Percentiles rank a stretch among this genome's conserved stretches.
phyloP scores from a whole-genome alignment of 805 yeast species.

The Groenewaldozyma tartarivorans region DNA sequence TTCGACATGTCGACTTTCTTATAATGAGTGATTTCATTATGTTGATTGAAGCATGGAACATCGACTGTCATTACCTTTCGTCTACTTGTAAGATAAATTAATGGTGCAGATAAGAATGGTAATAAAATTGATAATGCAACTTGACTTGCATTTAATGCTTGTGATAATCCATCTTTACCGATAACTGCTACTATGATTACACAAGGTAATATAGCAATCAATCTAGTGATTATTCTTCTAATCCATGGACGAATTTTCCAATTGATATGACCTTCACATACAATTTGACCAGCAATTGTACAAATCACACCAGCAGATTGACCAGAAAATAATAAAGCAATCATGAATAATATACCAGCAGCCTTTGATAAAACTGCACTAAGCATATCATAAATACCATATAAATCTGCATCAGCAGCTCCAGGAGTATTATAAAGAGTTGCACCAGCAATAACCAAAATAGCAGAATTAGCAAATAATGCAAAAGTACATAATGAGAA shows the following conservation, averaged over 20 bases:
- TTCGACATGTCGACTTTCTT: conserved; percentile 31
- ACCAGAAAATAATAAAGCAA: conserved; percentile 77
- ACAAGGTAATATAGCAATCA: conserved; percentile 75
- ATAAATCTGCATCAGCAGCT: conserved; percentile 69
- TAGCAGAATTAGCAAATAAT: conserved; percentile 76
- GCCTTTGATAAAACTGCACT: conserved; percentile 52
- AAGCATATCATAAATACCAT: conserved; percentile 62
- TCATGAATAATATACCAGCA: conserved; percentile 77
- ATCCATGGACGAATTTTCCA: conserved; percentile 79
- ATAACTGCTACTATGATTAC: conserved; percentile 57
- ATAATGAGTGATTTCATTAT: conserved; percentile 5
- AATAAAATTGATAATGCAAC: conserved; percentile 72
- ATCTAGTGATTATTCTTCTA: conserved; percentile 67
- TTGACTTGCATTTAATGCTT: conserved; percentile 77
- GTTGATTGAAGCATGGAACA: neutral
- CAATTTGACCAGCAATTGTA: conserved; percentile 89
- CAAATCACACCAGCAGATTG: conserved; percentile 89
- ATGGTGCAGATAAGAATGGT: conserved; percentile 79
- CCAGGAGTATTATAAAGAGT: conserved; percentile 62
- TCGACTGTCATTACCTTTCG: conserved; percentile 50
- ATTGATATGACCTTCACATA: conserved; percentile 78
- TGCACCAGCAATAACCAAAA: conserved; percentile 72
- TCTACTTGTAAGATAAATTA: conserved; percentile 70
- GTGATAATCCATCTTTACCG: conserved; percentile 63
- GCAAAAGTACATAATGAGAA: conserved; percentile 72